These are phyloP conservation scores for Begonia masoniana DNA, from an alignment of 306 rosid species.

Conservation along the genomic window DNA sequence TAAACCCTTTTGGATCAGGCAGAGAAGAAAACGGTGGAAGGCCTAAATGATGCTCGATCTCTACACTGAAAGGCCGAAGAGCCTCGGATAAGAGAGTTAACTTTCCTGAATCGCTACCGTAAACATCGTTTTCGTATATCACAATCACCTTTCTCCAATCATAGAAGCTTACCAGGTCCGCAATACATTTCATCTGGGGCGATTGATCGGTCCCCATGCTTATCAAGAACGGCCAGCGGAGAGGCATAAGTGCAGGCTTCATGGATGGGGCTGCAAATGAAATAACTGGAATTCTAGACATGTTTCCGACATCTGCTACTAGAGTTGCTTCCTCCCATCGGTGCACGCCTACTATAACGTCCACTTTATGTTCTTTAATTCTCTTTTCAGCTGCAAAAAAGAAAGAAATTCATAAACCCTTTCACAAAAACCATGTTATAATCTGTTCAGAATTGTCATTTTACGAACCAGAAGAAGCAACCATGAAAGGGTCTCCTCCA, in stretches of 20 bases:
- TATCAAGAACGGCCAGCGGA: conserved; percentile 49
- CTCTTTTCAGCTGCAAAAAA: conserved; percentile 30
- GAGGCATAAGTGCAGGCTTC: conserved; percentile 16
- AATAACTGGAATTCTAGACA: conserved; percentile 27
- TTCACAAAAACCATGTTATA: no score
- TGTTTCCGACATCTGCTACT: conserved; percentile 38
- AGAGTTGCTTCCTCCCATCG: conserved; percentile 46
- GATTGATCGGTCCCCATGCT: conserved; percentile 22
- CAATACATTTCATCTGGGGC: conserved; percentile 34
- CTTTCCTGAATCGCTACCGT: conserved; percentile 29
- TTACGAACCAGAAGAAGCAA: not conserved
- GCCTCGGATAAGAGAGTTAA: conserved; percentile 41
- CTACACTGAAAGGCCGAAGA: conserved; percentile 25
- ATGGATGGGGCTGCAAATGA: conserved; percentile 35
- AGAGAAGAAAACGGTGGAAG: conserved; percentile 35
- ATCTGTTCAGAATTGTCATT: no score
- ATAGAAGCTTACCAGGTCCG: conserved; percentile 20
- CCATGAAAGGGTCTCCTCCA: not conserved
- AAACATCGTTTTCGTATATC: conserved; percentile 34
- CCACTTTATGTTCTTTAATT: conserved; percentile 20
- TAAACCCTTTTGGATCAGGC: conserved; percentile 35
- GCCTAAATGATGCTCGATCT: conserved; percentile 37
- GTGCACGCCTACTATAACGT: conserved; percentile 34
- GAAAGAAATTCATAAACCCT: no score
- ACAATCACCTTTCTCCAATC: conserved; percentile 28